Conservation (phyloP, 306 rosid species). For the Inga laurina region DNA sequence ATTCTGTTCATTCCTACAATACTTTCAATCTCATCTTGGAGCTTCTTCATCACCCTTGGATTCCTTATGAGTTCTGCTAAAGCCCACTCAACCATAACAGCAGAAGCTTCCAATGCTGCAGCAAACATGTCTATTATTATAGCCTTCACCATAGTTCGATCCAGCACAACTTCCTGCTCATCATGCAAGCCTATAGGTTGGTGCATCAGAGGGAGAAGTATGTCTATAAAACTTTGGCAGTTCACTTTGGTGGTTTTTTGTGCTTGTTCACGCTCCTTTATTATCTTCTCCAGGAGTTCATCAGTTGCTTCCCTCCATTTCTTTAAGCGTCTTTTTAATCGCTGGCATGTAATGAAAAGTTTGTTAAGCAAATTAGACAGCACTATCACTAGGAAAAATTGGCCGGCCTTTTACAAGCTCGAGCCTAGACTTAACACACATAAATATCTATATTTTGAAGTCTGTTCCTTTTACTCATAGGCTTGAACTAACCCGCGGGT, state of each 20-base stretch:
- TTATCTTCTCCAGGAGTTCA: constrained; percentile 20
- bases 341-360: not conserved
- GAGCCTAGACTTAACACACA: no score
- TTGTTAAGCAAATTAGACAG: not conserved
- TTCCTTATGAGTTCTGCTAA: constrained; percentile 34
- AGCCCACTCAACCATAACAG: constrained; percentile 16
- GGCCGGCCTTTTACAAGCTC: no score
- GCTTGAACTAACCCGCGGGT: no score
- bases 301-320: not conserved
- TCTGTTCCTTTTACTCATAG: no score
- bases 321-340: constrained; percentile 21
- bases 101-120: constrained; percentile 14
- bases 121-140: constrained; percentile 29
- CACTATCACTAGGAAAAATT: no score
- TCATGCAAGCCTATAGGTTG: constrained; percentile 17
- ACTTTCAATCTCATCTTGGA: constrained; percentile 30
- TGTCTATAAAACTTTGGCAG: constrained; percentile 8
- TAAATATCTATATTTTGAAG: no score
- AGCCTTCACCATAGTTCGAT: constrained; percentile 32
- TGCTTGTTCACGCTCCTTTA: constrained; percentile 12
- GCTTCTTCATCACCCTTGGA: constrained; percentile 26
- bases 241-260: not conserved
- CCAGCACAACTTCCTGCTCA: not conserved
- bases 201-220: constrained; percentile 19
- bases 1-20: constrained; percentile 11